phyloP scores from a whole-genome alignment of 116 monocot genomes.

The Trichopus zeylanicus region DNA sequence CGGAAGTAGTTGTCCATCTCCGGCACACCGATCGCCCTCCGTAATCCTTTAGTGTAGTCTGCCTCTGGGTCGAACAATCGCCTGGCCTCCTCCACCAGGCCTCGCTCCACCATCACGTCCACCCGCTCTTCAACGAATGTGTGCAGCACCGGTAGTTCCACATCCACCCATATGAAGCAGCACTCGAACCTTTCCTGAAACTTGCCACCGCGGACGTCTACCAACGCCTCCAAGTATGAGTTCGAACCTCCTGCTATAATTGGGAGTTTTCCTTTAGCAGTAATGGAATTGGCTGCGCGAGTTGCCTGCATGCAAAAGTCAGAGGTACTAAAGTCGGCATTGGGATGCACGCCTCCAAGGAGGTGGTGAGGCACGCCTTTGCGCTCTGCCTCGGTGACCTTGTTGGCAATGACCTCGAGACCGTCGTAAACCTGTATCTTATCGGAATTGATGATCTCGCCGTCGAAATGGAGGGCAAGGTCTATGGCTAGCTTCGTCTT shows the following conservation, averaged over 20 bases:
- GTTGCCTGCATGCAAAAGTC: slow-evolving; percentile 20
- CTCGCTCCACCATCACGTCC: slow-evolving; percentile 28
- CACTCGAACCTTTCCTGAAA: slow-evolving; percentile 16
- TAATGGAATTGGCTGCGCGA: slow-evolving; percentile 5
- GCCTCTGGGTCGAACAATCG: background rate
- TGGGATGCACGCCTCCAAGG: slow-evolving; percentile 20
- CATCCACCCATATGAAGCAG: slow-evolving; percentile 49
- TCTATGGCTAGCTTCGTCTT: slow-evolving; percentile 35
- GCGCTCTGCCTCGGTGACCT: slow-evolving; percentile 24
- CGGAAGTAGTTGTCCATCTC: slow-evolving; percentile 9
- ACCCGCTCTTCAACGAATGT: slow-evolving; percentile 20
- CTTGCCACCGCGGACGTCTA: slow-evolving; percentile 6
- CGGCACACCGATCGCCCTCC: slow-evolving; percentile 10
- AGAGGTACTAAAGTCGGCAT: slow-evolving; percentile 20
- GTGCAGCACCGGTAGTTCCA: slow-evolving; percentile 14
- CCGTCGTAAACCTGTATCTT: slow-evolving; percentile 45
- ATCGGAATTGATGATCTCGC: slow-evolving; percentile 41
- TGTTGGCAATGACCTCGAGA: slow-evolving; percentile 39
- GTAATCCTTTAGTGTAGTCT: background rate
- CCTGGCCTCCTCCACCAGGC: slow-evolving; percentile 30
- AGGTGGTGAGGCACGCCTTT: slow-evolving; percentile 42
- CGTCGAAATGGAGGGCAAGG: slow-evolving; percentile 19
- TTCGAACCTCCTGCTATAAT: slow-evolving; percentile 43
- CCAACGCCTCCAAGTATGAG: slow-evolving; percentile 28
- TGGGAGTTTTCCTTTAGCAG: slow-evolving; percentile 9